Evolutionary conservation across 2,329 filamentous ascomycete species (phyloP).

Genomic region (Ambrosiella beaveri): DNA sequence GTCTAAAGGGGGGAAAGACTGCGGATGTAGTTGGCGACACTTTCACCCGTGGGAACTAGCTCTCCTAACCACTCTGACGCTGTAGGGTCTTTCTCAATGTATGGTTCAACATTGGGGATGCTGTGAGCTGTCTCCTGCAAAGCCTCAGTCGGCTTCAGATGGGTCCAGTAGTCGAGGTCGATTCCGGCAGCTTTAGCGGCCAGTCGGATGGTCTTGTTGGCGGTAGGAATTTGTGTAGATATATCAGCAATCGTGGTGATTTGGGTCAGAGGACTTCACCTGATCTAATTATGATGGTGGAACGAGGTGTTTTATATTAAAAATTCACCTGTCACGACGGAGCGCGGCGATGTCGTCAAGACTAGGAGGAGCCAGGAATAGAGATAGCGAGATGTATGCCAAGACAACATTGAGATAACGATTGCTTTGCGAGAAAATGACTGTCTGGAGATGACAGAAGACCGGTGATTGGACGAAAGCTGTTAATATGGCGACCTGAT

Average conservation of each 20-base stretch:
- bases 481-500: not conserved
- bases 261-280: not conserved
- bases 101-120: slow-evolving; percentile 9
- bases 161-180: slow-evolving; percentile 18
- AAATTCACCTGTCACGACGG: not conserved
- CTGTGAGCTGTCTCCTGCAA: slow-evolving; percentile 17
- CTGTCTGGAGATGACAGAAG: not conserved
- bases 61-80: slow-evolving; percentile 9
- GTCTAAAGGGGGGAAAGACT: slow-evolving; percentile 31
- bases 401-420: not conserved
- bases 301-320: not conserved
- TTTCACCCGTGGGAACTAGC: slow-evolving; percentile 7
- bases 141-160: slow-evolving; percentile 16
- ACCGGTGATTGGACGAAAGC: not conserved
- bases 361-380: not conserved
- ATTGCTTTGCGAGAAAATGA: not conserved
- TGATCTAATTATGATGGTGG: not conserved
- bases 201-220: slow-evolving; percentile 14
- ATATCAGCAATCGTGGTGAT: not conserved
- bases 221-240: not conserved
- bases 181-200: slow-evolving; percentile 19
- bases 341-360: not conserved
- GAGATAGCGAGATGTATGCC: not conserved
- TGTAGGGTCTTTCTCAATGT: slow-evolving; percentile 13
- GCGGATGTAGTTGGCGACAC: slow-evolving; percentile 20